Evolutionary conservation across 257 asterid genomes (phyloP), one percentile per base, ranked within the genome.

Genomic region (Verbena officinalis): DNA sequence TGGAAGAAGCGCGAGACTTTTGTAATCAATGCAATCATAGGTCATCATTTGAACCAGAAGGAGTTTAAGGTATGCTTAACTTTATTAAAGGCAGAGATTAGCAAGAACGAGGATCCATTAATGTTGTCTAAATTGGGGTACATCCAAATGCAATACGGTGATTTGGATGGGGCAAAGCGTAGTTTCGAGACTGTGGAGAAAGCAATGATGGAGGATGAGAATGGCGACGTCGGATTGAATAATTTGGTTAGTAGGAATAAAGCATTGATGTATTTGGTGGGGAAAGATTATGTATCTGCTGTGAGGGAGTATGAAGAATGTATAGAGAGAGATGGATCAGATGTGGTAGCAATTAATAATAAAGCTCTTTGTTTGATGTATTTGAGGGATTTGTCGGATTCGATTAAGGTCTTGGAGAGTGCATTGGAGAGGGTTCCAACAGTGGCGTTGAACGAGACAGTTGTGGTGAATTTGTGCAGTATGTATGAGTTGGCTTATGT

Each of bases 401-500:
- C 95, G 19, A 94, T 94, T 51, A 94, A 90, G 84, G 95, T 90
- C 58, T 59, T 94, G 89, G 99, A 94, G 82, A 84, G 81, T 65
- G 95, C 96, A 0, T 66, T 94, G 83, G 97, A 94, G 89, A 83
- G 99, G 81, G 80, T 90, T 62, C 99, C 99, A 0, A 94, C 99
- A 0, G 77, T 78, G 46, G 96, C 97, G 0, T 66, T 94, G 82
- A 88, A 94, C 13, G 99, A 94, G 81, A 84, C 89, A 0, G 86
- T 93, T 12, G 99, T 93, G 64, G 96, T 85, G 81, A 93, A 93
- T 69, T 59, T 93, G 83, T 93, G 99, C 65, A 90, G 99, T 70
- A 94, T 94, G 99, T 94, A 94, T 78, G 99, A 94, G 69, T 67
- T 90, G 79, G 99, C 99, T 3, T 90, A 88, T 53, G 97, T 94